phyloP scores from a whole-genome alignment of 2,329 filamentous ascomycete genomes.

The Diaporthe capsici region DNA sequence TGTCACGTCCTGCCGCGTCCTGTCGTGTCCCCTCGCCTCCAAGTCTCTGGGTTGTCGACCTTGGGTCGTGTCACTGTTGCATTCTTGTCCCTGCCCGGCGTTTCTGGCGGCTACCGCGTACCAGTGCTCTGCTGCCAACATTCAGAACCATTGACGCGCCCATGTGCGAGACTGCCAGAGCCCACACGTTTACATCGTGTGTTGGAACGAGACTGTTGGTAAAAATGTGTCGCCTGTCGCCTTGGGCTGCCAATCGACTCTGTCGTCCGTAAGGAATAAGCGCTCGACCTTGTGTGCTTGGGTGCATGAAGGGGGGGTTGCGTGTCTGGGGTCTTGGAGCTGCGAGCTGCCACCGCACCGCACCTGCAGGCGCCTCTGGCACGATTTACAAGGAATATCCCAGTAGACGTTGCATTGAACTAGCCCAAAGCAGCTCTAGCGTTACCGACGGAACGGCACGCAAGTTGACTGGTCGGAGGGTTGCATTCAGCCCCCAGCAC shows the following conservation, averaged over 20 bases:
- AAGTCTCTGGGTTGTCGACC: not conserved
- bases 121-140: constrained; percentile 9
- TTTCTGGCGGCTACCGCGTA: constrained; percentile 26
- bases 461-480: constrained; percentile 9
- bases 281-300: constrained; percentile 27
- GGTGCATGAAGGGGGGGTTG: not conserved
- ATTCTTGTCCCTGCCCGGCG: not conserved
- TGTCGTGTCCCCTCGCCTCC: constrained; percentile 25
- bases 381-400: not conserved
- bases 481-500: constrained; percentile 26
- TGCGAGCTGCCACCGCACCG: constrained; percentile 17
- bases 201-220: constrained; percentile 9
- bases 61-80: constrained; percentile 26
- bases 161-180: not conserved
- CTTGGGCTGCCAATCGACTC: constrained; percentile 24
- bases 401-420: rapidly evolving
- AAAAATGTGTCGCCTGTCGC: not conserved
- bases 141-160: constrained; percentile 4
- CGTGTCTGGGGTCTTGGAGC: constrained; percentile 5
- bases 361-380: constrained; percentile 20
- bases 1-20: not conserved
- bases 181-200: not conserved
- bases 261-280: constrained; percentile 29
- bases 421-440: not conserved
- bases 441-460: constrained; percentile 33